Base-by-base conservation (phyloP, 306 rosid genomes). In the Potentilla sterilis region DNA sequence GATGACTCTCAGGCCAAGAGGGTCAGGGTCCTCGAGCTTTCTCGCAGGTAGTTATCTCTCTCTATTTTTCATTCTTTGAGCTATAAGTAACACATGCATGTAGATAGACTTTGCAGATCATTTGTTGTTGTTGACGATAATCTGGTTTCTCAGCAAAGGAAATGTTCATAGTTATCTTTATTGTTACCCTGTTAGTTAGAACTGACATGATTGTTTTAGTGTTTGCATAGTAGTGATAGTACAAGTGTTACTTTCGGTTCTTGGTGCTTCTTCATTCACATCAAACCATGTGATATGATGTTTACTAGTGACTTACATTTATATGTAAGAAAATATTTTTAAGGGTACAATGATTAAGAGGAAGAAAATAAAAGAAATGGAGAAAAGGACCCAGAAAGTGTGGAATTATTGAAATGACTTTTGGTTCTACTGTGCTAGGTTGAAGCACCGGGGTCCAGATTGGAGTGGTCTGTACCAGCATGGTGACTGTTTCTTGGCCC, bases 371-470 rank as follows among this genome's bases (percentile, higher is more conserved):
- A 37, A 37, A 37, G 8, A 42, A 42, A 44, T 1, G 2, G 6
- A 1, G 34, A 34, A 1, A 18, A 37, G 2, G 8, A 47, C 38
- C 47, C 5, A 48, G 61, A 48, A 79, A 72, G 61, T 4, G 24
- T 35, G 22, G 41, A 15, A 7, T 32, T 22, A 19, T 43, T 66
- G 81, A 70, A 48, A 16, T 74, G 21, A 44, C 62, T 12, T 12
- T 49, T 51, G 5, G 5, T 1, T 2, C 68, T 65, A 9, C 41
- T 21, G 77, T 70, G 48, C n/a, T 76, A 96, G 98, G 76, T 82
- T 96, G 96, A 92, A 88, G 89, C 98, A 96, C 83, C 97, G 97
- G 75, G 99, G 98, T 0, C 98, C 98, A 10, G 99, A 96, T 28
- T 96, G 98, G 99, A 92, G 99, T 84, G 98, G 98, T 38, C 83